Percentiles rank a stretch among this genome's conserved stretches.
These are phyloP conservation scores for Neolentinus lepideus DNA, from an alignment of 1,284 basidiomycete genomes.

Conservation along the genomic window DNA sequence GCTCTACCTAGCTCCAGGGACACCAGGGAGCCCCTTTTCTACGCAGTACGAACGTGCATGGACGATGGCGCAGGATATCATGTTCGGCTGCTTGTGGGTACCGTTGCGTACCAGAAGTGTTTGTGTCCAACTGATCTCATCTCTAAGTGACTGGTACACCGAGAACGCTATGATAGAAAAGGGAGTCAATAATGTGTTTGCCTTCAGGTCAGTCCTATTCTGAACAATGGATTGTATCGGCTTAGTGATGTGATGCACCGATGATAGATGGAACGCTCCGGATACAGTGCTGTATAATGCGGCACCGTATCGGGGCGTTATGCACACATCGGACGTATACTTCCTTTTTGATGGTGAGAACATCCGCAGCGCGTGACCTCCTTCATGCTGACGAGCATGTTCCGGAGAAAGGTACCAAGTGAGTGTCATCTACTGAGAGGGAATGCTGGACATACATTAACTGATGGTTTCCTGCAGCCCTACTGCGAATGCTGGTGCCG, in stretches of 20 bases:
- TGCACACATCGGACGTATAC: slow-evolving; percentile 39
- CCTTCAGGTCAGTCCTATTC: not conserved
- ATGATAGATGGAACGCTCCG: slow-evolving; percentile 36
- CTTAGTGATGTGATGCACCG: slow-evolving; percentile 31
- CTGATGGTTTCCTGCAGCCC: slow-evolving; percentile 9
- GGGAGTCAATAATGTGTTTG: not conserved
- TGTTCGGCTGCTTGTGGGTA: slow-evolving; percentile 40
- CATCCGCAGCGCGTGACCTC: not conserved
- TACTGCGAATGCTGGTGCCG: slow-evolving; percentile 27
- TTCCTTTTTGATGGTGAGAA: slow-evolving; percentile 34
- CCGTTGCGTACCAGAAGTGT: not conserved
- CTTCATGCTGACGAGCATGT: not conserved
- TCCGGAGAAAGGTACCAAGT: slow-evolving; percentile 25
- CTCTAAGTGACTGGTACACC: not conserved
- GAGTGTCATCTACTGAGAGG: slow-evolving; percentile 8
- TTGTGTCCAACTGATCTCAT: not conserved
- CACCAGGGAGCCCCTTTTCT: slow-evolving; percentile 27
- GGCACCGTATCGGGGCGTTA: slow-evolving; percentile 30
- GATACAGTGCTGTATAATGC: slow-evolving; percentile 30
- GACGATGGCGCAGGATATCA: slow-evolving; percentile 33
- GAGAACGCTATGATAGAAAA: not conserved
- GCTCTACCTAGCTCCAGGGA: slow-evolving; percentile 30
- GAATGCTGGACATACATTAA: slow-evolving; percentile 11
- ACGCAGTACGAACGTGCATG: slow-evolving; percentile 34
- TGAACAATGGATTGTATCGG: not conserved